Evolutionary conservation across 1,284 basidiomycete genomes (phyloP), one percentile per base, ranked within the genome.

Genomic region (Irpex sp.): DNA sequence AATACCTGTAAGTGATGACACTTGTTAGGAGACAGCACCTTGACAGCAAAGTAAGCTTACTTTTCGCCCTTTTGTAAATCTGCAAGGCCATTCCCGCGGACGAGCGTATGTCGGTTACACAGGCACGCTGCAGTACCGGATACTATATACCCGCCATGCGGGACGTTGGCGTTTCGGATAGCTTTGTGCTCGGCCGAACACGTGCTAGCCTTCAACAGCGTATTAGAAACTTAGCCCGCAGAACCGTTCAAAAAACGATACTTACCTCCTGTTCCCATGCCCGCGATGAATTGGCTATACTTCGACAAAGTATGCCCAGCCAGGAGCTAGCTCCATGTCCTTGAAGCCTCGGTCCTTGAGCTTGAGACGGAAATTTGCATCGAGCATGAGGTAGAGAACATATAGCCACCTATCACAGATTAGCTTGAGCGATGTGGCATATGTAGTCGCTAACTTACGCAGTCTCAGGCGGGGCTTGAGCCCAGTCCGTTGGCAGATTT

Each of bases 301-400:
- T 47, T 47, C 3, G 55, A 75, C 70, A 54, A 74, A 76, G 47
- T 71, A 77, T 0, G 65, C 67, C 65, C 62, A 69, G 0, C 75
- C 72, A 0, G 54, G 33, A 0, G 66, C 68, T 0, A 77, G 66
- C 4, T 66, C 65, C 1, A 69, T 70, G 61, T 76, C 72, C 4
- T 58, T 58, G 71, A 70, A 1, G 69, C 64, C 0, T 58, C 58
- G 13, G 61, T 65, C 5, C 63, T 61, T 56, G 33, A 57, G 63
- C 55, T 74, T 74, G 4, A 76, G 63, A 0, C 69, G 59, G 61
- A 76, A 76, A 58, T 72, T 74, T 0, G 72, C 71, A 56, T 76
- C 74, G 0, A 72, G 63, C 0, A 65, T 65, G 1, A 76, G 6
- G n/a, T 70, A 66, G 0, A 74, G 57, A 1, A 26, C 61, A 51